Evolutionary conservation across 768 basidiomycete genomes (phyloP).

Genomic region (Suillus sp.): DNA sequence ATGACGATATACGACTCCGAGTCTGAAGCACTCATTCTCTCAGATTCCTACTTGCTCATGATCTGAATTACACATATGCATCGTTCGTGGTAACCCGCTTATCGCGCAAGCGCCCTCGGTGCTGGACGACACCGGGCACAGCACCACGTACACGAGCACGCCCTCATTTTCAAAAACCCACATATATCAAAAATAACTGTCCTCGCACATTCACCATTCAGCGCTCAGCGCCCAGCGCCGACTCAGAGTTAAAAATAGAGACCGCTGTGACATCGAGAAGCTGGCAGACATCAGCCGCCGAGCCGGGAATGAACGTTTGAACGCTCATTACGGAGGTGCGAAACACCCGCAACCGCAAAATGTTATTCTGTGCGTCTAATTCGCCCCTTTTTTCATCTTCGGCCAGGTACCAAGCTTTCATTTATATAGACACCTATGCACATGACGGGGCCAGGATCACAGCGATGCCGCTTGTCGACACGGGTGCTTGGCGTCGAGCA

Average conservation of each 20-base stretch:
- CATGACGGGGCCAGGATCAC: conserved; percentile 81
- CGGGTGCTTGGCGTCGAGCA: conserved; percentile 23
- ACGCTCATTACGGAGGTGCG: conserved; percentile 97
- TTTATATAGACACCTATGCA: conserved; percentile 67
- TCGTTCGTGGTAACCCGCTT: background rate
- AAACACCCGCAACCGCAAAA: conserved; percentile 89
- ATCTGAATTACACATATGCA: background rate
- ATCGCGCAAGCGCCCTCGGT: background rate
- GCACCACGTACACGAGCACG: background rate
- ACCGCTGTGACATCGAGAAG: background rate
- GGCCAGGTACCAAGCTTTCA: background rate
- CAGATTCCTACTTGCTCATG: background rate
- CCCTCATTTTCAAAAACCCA: background rate
- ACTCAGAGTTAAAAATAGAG: background rate
- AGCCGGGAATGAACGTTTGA: conserved; percentile 41
- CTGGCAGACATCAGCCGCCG: background rate
- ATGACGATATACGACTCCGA: too few species aligned
- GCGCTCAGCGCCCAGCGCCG: too few species aligned
- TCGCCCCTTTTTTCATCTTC: background rate
- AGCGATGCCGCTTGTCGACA: conserved; percentile 68
- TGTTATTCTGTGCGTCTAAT: conserved; percentile 81
- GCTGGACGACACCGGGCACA: too few species aligned
- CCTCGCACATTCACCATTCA: background rate
- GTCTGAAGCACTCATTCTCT: background rate
- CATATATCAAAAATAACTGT: background rate